Percentiles rank a stretch among this genome's conserved stretches.
Conservation (phyloP, 805 yeast species). For the Blastobotrys robertii region DNA sequence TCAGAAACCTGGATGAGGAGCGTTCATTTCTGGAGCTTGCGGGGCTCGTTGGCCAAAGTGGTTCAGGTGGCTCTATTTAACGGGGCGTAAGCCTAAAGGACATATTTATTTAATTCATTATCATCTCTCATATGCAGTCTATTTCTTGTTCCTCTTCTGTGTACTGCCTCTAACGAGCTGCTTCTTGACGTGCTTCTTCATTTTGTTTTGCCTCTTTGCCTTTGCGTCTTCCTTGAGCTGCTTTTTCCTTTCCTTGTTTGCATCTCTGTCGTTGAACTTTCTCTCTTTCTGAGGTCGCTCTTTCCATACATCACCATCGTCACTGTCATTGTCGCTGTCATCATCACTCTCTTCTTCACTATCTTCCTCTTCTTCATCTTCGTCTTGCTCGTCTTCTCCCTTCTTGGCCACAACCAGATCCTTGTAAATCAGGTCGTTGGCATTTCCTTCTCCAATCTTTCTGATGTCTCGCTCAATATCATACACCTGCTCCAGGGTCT, state of each 20-base stretch:
- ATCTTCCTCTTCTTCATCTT: slow-evolving; percentile 29
- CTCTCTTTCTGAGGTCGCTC: slow-evolving; percentile 50
- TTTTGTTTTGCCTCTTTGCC: slow-evolving; percentile 71
- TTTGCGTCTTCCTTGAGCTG: slow-evolving; percentile 67
- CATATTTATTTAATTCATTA: slow-evolving; percentile 1
- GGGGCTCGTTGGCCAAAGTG: slow-evolving; percentile 41
- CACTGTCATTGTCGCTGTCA: slow-evolving; percentile 28
- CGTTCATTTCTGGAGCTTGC: slow-evolving; percentile 83
- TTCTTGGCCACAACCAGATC: slow-evolving; percentile 20
- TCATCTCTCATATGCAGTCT: background rate
- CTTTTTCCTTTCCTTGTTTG: slow-evolving; percentile 63
- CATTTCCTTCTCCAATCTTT: slow-evolving; percentile 68
- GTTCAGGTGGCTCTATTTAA: slow-evolving; percentile 42
- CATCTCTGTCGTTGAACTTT: slow-evolving; percentile 69
- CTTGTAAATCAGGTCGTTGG: slow-evolving; percentile 54
- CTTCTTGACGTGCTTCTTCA: slow-evolving; percentile 77
- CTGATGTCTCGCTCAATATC: slow-evolving; percentile 63
- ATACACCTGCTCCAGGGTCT: slow-evolving; percentile 41
- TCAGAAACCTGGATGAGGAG: slow-evolving; percentile 60
- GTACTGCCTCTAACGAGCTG: slow-evolving; percentile 51
- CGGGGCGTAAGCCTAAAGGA: no score
- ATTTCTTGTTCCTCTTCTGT: slow-evolving; percentile 1
- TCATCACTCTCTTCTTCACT: slow-evolving; percentile 25
- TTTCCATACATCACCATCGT: slow-evolving; percentile 36
- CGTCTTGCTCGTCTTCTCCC: slow-evolving; percentile 20